These are phyloP conservation scores for Rubus parviflorus DNA, from an alignment of 306 rosid species.

Conservation along the genomic window DNA sequence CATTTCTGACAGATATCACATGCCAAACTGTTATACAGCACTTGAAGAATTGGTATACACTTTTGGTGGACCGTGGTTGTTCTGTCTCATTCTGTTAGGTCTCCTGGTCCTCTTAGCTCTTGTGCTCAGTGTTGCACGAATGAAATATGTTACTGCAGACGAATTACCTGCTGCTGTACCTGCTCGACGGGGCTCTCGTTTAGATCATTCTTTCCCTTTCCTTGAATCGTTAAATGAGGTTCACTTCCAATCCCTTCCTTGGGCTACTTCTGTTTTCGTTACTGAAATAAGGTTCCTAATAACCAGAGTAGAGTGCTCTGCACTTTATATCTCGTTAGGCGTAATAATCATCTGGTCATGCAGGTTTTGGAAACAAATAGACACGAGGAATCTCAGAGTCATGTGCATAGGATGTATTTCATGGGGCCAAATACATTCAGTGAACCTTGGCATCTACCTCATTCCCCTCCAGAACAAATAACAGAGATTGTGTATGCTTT, in stretches of 20 bases:
- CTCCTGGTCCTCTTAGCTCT: slow-evolving; percentile 76
- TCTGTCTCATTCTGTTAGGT: slow-evolving; percentile 61
- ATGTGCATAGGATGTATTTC: slow-evolving; percentile 54
- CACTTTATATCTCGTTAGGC: slow-evolving; percentile 16
- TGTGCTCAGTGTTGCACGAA: slow-evolving; percentile 90
- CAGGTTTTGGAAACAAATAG: slow-evolving; percentile 69
- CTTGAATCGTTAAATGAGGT: slow-evolving; percentile 97
- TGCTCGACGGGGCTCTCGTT: slow-evolving; percentile 67
- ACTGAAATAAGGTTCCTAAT: neutral
- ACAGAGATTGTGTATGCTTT: slow-evolving; percentile 46
- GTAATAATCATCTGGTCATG: slow-evolving; percentile 31
- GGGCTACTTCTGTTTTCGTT: slow-evolving; percentile 19
- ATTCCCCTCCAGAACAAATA: slow-evolving; percentile 53
- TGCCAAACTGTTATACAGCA: slow-evolving; percentile 61
- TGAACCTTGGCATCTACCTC: slow-evolving; percentile 55
- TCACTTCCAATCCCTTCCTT: slow-evolving; percentile 28
- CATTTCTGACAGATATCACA: slow-evolving; percentile 52
- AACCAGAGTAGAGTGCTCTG: slow-evolving; percentile 18
- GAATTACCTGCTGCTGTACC: slow-evolving; percentile 61
- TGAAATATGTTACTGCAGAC: slow-evolving; percentile 74
- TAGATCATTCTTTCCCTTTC: slow-evolving; percentile 91
- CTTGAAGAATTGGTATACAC: slow-evolving; percentile 58
- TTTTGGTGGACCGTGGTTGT: slow-evolving; percentile 64
- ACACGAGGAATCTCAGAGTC: slow-evolving; percentile 47
- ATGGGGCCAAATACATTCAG: slow-evolving; percentile 54